Conservation (phyloP, 495 filamentous ascomycete species). For the Aspergillus bridgeri region DNA sequence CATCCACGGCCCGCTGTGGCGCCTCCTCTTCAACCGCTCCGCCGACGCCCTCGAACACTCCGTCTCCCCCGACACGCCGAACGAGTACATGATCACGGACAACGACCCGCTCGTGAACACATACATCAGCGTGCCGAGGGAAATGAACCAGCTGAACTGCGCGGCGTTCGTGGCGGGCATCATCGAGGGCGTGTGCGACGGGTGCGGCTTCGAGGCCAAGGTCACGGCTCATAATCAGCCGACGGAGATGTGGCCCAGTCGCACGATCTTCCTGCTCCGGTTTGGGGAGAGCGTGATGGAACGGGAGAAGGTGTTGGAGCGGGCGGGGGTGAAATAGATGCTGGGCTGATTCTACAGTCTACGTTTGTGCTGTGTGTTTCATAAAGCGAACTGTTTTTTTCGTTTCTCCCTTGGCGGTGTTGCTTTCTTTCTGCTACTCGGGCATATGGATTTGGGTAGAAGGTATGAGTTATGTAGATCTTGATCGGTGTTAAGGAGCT, state of each 20-base stretch:
- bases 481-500: background rate
- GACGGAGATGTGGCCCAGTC: constrained; percentile 85
- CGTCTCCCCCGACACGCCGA: constrained; percentile 69
- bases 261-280: constrained; percentile 91
- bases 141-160: constrained; percentile 95
- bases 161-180: constrained; percentile 94
- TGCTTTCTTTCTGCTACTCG: background rate
- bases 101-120: constrained; percentile 94
- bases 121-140: constrained; percentile 86
- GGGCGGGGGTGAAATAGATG: constrained; percentile 44
- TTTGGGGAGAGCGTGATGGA: constrained; percentile 88
- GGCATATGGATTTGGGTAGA: background rate
- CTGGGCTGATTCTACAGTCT: too few species aligned
- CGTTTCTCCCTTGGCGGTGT: too few species aligned
- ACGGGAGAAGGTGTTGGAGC: constrained; percentile 70
- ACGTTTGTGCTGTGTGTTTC: background rate
- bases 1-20: constrained; percentile 86
- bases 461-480: background rate
- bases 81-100: constrained; percentile 98
- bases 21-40: constrained; percentile 82
- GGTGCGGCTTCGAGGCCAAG: constrained; percentile 78
- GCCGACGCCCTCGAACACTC: constrained; percentile 91
- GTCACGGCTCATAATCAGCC: constrained; percentile 89
- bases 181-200: constrained; percentile 93
- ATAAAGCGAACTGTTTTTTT: background rate